Base-by-base conservation (phyloP, 2,329 filamentous ascomycete genomes). In the Colletotrichum orchidophilum region DNA sequence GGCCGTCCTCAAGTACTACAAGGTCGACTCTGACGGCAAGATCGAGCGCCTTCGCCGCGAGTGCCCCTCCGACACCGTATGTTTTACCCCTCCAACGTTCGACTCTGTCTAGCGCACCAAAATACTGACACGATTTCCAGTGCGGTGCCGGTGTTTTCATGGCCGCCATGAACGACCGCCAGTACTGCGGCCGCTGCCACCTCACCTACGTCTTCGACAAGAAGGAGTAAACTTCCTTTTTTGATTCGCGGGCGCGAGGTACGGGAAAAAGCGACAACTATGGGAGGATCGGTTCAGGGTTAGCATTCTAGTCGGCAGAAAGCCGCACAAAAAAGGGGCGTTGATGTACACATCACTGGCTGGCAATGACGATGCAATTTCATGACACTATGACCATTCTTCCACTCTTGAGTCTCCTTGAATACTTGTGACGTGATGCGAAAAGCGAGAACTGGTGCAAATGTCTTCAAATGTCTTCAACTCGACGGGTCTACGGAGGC, bases 1-100 rank as follows among this genome's bases (percentile, higher is more conserved):
- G 86, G 96, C 96, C 82, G 96, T 99, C 80, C 95, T 99, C 87
- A 99, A 99, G 93, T 99, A 99, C 94, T 99, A 99, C 94, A 99
- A 99, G 94, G 96, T 99, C 81, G 96, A 98, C 87, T 94, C 94
- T 81, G 96, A 99, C 82, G 96, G 97, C 87, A 98, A 98, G 93
- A 98, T 99, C 81, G 96, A 99, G 93, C 96, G 96, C 83, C 93
- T 99, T 78, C 92, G 97, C 84, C 92, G 96, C 87, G 97, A 99
- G 92, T 99, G 96, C 90, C 96, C 97, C 78, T 87, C 90, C 83
- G 92, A 95, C 79, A 94, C 93, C 82, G 94, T 96, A 86, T 88
- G 93, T 87, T 78, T 67, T 49, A 11, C 12, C 24, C 46, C 18
- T 21, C 33, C 35, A n/a, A 1, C 4, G n/a, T 31, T 24, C 5